Evolutionary conservation across 306 rosid species (phyloP).

Genomic region (Leucaena leucocephala): DNA sequence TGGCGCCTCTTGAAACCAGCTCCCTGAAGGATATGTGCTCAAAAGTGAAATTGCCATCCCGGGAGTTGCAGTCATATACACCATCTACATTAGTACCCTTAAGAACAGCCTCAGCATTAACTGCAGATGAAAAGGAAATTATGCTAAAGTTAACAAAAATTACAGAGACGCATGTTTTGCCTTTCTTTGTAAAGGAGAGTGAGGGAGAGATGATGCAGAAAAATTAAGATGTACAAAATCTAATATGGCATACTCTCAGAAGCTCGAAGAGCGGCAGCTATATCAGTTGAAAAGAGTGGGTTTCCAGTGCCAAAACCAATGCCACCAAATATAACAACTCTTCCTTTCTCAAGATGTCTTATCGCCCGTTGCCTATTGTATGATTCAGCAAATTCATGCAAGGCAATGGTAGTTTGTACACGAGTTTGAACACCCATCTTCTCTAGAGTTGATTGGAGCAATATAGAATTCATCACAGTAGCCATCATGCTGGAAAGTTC

Average conservation of each 20-base stretch:
- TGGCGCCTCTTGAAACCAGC: conserved; percentile 54
- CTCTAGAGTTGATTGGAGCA: conserved; percentile 73
- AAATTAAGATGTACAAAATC: conserved; percentile 10
- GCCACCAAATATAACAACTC: conserved; percentile 74
- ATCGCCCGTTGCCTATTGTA: conserved; percentile 72
- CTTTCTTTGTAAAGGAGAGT: not conserved
- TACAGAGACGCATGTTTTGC: not conserved
- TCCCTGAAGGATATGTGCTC: conserved; percentile 68
- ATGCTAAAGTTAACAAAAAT: conserved; percentile 20
- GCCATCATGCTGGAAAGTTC: conserved; percentile 63
- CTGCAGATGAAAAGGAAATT: conserved; percentile 39
- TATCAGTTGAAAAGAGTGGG: conserved; percentile 60
- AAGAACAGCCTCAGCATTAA: conserved; percentile 64
- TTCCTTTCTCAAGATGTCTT: conserved; percentile 77
- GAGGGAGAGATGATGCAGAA: not conserved
- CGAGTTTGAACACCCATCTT: conserved; percentile 72
- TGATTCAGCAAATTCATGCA: conserved; percentile 68
- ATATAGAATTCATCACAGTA: conserved; percentile 66
- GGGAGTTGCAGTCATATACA: conserved; percentile 58
- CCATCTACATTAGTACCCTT: conserved; percentile 65
- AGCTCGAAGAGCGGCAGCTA: conserved; percentile 68
- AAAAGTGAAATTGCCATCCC: conserved; percentile 52
- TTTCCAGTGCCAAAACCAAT: conserved; percentile 60
- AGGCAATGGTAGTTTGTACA: conserved; percentile 57
- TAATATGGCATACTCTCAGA: conserved; percentile 52